Base-by-base conservation (phyloP, 78 protist species). In the Emiliania huxleyi region DNA sequence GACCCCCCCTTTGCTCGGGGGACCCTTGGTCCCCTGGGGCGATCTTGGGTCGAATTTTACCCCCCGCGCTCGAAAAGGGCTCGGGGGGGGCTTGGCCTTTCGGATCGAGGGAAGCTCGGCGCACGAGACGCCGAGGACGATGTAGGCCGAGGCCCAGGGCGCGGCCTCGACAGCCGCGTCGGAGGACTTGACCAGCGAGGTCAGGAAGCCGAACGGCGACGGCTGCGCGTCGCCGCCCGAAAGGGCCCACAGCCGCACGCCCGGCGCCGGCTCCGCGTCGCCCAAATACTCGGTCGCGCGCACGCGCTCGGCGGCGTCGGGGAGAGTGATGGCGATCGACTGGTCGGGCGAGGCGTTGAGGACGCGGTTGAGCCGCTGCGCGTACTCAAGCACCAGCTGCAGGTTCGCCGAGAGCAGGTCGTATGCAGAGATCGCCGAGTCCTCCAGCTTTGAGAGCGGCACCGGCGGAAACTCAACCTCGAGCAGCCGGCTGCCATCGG, bases 381-480 rank as follows among this genome's bases (percentile, higher is more conserved):
- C 0, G 49, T 23, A 79, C 49, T 43, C 55, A 21, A 79, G 15
- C 52, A 15, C 46, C 2, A 79, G 52, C 87, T 4, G 87, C n/a
- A 79, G 37, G 35, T 79, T 79, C 3, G 87, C 46, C 0, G 5
- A n/a, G 26, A 43, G 35, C n/a, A 79, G 4, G 18, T 79, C 87
- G 49, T 79, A 79, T 35, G 87, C 48, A 15, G 55, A 43, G 19
- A 43, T 25, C 35, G 87, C 22, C 0, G 87, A 40, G 38, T 79
- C 87, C 11, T 79, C 87, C n/a, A 79, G 87, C 55, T 43, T 79
- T 8, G 87, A 40, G 33, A 25, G 5, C 6, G 87, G 87, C 19
- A 79, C n/a, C 19, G 87, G 87, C 33, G 87, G 87, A 26, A 79
- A 79, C 18, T 79, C 87, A 0, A 79, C 35, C 35, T 79, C 87